These are phyloP conservation scores for Lentinula guzmanii DNA, from an alignment of 768 basidiomycete species.

Conservation along the genomic window DNA sequence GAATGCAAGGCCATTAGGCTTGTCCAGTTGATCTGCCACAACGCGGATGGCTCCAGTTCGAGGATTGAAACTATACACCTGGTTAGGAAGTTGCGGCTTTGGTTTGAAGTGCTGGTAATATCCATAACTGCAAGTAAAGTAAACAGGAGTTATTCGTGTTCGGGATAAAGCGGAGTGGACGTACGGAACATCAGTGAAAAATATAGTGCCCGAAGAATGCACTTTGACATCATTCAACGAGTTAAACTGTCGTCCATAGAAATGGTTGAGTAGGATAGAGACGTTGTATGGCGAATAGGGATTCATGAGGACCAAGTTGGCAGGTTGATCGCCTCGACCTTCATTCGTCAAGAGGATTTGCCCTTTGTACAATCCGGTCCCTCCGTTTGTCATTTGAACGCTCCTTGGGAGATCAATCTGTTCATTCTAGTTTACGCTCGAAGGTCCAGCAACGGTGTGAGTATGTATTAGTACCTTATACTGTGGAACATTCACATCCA, in stretches of 20 bases:
- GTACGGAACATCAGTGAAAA: slow-evolving; percentile 23
- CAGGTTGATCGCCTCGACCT: slow-evolving; percentile 37
- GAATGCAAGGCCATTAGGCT: slow-evolving; percentile 1
- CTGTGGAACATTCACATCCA: slow-evolving; percentile 10
- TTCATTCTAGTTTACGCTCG: slow-evolving; percentile 9
- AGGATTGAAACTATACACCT: slow-evolving; percentile 39
- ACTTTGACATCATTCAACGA: slow-evolving; percentile 42
- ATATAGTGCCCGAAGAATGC: slow-evolving; percentile 15
- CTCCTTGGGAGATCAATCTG: slow-evolving; percentile 13
- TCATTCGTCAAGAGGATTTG: slow-evolving; percentile 43
- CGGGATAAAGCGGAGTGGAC: slow-evolving; percentile 12
- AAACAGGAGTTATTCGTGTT: not conserved
- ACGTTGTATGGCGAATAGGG: slow-evolving; percentile 31
- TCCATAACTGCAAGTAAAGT: slow-evolving; percentile 28
- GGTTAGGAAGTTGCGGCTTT: slow-evolving; percentile 31
- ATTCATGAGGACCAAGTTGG: slow-evolving; percentile 27
- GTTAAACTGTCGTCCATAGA: slow-evolving; percentile 39
- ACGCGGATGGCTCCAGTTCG: slow-evolving; percentile 33
- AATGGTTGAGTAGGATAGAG: slow-evolving; percentile 35
- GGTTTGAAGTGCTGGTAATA: slow-evolving; percentile 32
- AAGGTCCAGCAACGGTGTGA: too few relatives aligned
- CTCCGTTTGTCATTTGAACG: slow-evolving; percentile 41
- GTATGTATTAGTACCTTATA: not conserved
- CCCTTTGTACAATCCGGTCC: slow-evolving; percentile 35
- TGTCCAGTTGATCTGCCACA: slow-evolving; percentile 33